Evolutionary conservation across 2,329 filamentous ascomycete genomes (phyloP).

Genomic region (Rosellinia necatrix): DNA sequence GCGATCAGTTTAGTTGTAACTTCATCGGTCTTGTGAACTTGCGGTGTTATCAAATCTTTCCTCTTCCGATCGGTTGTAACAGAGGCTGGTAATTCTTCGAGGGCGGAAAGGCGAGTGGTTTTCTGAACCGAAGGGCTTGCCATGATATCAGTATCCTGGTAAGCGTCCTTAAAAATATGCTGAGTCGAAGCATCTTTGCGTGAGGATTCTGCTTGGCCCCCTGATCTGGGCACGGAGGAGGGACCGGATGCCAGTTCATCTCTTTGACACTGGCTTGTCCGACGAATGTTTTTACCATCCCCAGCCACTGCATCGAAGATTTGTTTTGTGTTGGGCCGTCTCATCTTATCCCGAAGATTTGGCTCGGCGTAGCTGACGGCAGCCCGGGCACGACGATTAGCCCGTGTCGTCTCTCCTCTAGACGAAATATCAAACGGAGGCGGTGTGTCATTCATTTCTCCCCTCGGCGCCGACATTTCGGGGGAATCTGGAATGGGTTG

Average conservation of each 20-base stretch:
- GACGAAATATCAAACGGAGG: conserved; percentile 62
- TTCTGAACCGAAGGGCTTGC: conserved; percentile 52
- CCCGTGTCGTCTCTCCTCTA: conserved; percentile 62
- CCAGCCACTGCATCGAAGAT: conserved; percentile 74
- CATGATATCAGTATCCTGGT: conserved; percentile 33
- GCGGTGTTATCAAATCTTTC: conserved; percentile 42
- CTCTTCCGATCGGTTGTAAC: conserved; percentile 48
- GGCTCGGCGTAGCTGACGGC: conserved; percentile 83
- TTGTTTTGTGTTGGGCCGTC: conserved; percentile 72
- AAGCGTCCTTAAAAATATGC: conserved; percentile 1
- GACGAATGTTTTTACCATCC: conserved; percentile 59
- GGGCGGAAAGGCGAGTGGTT: conserved; percentile 33
- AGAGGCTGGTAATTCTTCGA: conserved; percentile 40
- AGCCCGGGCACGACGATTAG: conserved; percentile 68
- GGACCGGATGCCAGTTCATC: conserved; percentile 36
- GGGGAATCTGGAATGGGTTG: conserved; percentile 56
- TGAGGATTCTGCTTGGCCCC: conserved; percentile 42
- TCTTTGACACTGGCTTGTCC: conserved; percentile 45
- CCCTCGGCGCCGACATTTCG: conserved; percentile 45
- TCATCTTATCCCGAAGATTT: conserved; percentile 82
- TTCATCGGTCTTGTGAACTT: conserved; percentile 21
- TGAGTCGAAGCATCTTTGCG: conserved; percentile 39
- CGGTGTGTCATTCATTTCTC: conserved; percentile 57
- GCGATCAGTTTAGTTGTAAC: conserved; percentile 18
- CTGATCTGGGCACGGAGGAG: conserved; percentile 41